Conservation (phyloP, 305 asterid species). For the Plantago lanceolata region DNA sequence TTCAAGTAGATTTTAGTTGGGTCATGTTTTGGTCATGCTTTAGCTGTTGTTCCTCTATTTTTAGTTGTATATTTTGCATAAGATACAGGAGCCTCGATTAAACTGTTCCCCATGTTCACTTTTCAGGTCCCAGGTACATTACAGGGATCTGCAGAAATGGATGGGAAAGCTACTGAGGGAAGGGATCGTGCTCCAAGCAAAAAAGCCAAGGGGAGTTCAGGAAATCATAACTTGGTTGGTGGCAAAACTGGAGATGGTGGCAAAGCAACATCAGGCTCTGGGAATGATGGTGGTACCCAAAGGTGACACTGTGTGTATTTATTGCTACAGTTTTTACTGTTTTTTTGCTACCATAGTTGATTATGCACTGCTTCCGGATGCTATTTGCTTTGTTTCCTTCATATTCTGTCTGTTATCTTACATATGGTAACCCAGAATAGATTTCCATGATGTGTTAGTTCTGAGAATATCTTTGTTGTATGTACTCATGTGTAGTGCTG, state of each 20-base stretch:
- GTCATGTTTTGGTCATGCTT: neutral
- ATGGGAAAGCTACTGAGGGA: slow-evolving; percentile 56
- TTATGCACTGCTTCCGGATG: too few relatives aligned
- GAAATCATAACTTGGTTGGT: slow-evolving; percentile 38
- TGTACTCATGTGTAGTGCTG: slow-evolving; percentile 57
- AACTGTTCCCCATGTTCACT: slow-evolving; percentile 14
- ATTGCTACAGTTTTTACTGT: slow-evolving; percentile 5
- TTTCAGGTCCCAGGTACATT: slow-evolving; percentile 42
- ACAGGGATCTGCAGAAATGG: slow-evolving; percentile 52
- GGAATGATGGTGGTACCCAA: slow-evolving; percentile 80
- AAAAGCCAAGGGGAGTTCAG: slow-evolving; percentile 49
- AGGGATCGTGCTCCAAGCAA: slow-evolving; percentile 52
- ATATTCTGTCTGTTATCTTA: slow-evolving; percentile 7
- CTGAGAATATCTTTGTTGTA: slow-evolving; percentile 22
- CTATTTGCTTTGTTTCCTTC: neutral
- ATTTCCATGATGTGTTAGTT: slow-evolving; percentile 11
- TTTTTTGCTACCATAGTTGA: too few relatives aligned
- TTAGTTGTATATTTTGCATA: neutral
- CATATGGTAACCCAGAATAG: slow-evolving; percentile 11
- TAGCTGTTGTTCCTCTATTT: neutral
- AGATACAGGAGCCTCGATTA: neutral
- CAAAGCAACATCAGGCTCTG: slow-evolving; percentile 76
- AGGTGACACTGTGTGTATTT: slow-evolving; percentile 41
- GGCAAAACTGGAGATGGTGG: slow-evolving; percentile 57
- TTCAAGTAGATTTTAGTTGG: neutral